Evolutionary conservation across 2,329 filamentous ascomycete species (phyloP).

Genomic region (Penicillium sp.): DNA sequence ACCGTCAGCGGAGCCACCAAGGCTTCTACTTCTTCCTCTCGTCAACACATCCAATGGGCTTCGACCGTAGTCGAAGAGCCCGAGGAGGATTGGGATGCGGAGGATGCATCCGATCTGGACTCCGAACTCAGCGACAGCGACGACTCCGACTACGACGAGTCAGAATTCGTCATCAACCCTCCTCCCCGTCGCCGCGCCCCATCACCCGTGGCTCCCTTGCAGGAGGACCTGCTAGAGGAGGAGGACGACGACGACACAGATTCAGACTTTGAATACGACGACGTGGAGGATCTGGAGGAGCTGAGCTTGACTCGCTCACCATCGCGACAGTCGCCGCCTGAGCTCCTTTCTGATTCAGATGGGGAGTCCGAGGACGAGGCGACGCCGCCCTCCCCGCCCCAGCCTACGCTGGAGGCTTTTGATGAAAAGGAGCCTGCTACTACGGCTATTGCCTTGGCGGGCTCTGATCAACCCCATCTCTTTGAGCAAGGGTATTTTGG

Average conservation of each 20-base stretch:
- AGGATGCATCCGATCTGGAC: constrained; percentile 53
- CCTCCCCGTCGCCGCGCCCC: constrained; percentile 25
- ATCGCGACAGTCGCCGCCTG: constrained; percentile 60
- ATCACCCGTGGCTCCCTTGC: constrained; percentile 26
- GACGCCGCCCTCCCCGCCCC: constrained; percentile 61
- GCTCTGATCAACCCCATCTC: constrained; percentile 33
- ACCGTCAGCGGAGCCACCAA: constrained; percentile 68
- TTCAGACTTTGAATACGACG: constrained; percentile 50
- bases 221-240: constrained; percentile 25
- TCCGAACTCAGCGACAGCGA: constrained; percentile 41
- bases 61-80: constrained; percentile 65
- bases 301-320: constrained; percentile 60
- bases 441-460: constrained; percentile 32
- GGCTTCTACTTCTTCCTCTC: constrained; percentile 34
- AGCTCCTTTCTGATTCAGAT: constrained; percentile 61
- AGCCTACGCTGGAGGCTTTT: constrained; percentile 51
- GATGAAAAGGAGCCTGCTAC: constrained; percentile 48
- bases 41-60: constrained; percentile 78
- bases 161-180: constrained; percentile 34
- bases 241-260: constrained; percentile 41
- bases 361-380: constrained; percentile 59
- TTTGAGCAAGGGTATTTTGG: constrained; percentile 45
- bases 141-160: constrained; percentile 42
- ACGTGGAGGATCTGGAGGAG: constrained; percentile 51
- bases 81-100: constrained; percentile 54